These are phyloP conservation scores for Leccinum fuscescens DNA, from an alignment of 1,284 basidiomycete genomes.

Conservation along the genomic window DNA sequence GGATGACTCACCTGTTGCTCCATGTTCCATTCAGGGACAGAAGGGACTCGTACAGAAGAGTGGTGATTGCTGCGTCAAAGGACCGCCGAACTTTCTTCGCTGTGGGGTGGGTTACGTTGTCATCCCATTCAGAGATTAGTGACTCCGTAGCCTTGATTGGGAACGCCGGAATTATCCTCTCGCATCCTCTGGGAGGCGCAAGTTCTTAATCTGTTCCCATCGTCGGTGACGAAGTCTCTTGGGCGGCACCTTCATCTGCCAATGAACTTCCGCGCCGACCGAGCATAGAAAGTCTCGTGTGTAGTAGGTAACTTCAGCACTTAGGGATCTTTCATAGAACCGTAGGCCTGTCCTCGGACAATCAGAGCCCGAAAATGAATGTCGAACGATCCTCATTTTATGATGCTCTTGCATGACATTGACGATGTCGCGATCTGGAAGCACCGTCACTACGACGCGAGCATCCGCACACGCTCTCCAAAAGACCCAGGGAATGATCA, in stretches of 20 bases:
- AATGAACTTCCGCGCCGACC: conserved; percentile 5
- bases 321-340: no score
- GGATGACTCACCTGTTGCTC: conserved; percentile 57
- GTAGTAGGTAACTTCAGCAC: conserved; percentile 49
- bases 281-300: conserved; percentile 58
- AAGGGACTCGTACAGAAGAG: conserved; percentile 67
- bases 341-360: no score
- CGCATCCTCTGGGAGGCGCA: conserved; percentile 40
- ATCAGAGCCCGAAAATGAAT: no score
- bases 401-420: no score
- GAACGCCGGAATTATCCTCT: conserved; percentile 65
- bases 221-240: conserved; percentile 1
- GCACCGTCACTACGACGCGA: no score
- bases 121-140: conserved; percentile 51
- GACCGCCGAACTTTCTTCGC: conserved; percentile 59
- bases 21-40: conserved; percentile 63
- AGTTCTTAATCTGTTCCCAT: conserved; percentile 33
- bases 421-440: no score
- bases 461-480: no score
- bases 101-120: conserved; percentile 40
- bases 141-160: conserved; percentile 59
- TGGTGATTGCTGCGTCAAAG: conserved; percentile 65
- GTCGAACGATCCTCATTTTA: no score
- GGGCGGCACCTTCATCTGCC: neutral
- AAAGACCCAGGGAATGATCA: no score